Conservation (phyloP, 345 rosid species). For the Citrus sinensis region DVS_A1.0 CM039161.1:24558501-24559000, state of each 20-base stretch:
- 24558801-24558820: slow-evolving; percentile 69
- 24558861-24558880: background rate
- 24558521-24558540: background rate
- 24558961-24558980: background rate
- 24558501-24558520: background rate
- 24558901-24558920: background rate
- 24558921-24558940: background rate
- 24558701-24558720: slow-evolving; percentile 95
- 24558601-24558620: background rate
- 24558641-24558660: slow-evolving; percentile 26
- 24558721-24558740: slow-evolving; percentile 97
- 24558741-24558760: slow-evolving; percentile 92
- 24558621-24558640: slow-evolving; percentile 9
- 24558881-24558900: background rate
- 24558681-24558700: slow-evolving; percentile 81
- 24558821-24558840: slow-evolving; percentile 17
- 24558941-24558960: background rate
- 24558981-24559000: background rate
- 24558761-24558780: slow-evolving; percentile 78
- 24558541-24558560: background rate
- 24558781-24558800: slow-evolving; percentile 83
- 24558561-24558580: background rate
- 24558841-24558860: background rate
- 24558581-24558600: background rate
- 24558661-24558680: slow-evolving; percentile 44